These are phyloP conservation scores for Lecanicillium sp. DNA, from an alignment of 2,329 filamentous ascomycete species.

Conservation along the genomic window DNA sequence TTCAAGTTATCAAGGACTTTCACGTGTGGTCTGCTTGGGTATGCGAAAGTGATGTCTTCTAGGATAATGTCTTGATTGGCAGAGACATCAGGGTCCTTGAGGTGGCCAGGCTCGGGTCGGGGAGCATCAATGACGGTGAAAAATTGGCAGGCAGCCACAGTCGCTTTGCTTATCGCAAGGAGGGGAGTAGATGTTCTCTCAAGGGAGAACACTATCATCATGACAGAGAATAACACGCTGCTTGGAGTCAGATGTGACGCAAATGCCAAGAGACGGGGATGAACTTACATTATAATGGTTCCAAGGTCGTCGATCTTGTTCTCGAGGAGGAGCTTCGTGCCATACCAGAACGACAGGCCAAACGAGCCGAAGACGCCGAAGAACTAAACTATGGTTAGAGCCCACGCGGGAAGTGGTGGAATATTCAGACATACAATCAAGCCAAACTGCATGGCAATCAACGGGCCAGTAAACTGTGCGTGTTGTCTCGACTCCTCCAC, in stretches of 20 bases:
- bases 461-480: conserved; percentile 40
- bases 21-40: conserved; percentile 58
- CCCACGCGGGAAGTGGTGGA: conserved; percentile 8
- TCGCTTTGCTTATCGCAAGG: conserved; percentile 50
- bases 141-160: conserved; percentile 50
- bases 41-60: conserved; percentile 61
- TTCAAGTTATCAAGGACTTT: conserved; percentile 54
- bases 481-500: conserved; percentile 45
- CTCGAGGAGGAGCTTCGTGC: conserved; percentile 41
- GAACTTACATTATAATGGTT: conserved; percentile 45
- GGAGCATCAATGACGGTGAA: conserved; percentile 47
- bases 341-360: conserved; percentile 56
- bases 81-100: conserved; percentile 28
- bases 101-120: conserved; percentile 23
- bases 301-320: conserved; percentile 40
- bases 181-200: conserved; percentile 50
- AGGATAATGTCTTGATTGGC: conserved; percentile 38
- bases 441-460: conserved; percentile 45
- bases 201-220: conserved; percentile 49
- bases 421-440: conserved; percentile 28
- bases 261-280: background rate
- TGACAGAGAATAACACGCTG: conserved; percentile 48
- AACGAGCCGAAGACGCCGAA: conserved; percentile 47
- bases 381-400: conserved; percentile 26
- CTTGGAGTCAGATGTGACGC: conserved; percentile 5